phyloP scores from a whole-genome alignment of 345 rosid species.

The Carallia brachiata region DNA sequence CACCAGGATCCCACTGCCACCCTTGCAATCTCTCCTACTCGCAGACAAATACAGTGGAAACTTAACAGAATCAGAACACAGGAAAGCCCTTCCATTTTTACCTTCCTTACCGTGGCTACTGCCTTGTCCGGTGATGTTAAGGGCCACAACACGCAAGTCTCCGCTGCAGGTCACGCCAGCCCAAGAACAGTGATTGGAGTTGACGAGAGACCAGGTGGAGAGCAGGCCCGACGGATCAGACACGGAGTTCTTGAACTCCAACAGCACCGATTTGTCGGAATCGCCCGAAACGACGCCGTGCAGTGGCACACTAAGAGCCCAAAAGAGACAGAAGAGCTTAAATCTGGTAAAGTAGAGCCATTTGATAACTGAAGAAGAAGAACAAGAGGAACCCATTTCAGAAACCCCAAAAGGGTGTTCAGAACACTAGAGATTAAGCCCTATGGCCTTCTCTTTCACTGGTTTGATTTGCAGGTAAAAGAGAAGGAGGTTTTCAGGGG shows the following conservation, averaged over 20 bases:
- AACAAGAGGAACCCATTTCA: conserved; percentile 45
- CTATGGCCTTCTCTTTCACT: conserved; percentile 11
- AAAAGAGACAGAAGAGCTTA: conserved; percentile 33
- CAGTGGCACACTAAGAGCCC: conserved; percentile 17
- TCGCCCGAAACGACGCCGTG: conserved; percentile 29
- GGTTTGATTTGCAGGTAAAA: conserved; percentile 8
- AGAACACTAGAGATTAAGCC: background rate
- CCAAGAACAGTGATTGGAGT: conserved; percentile 61
- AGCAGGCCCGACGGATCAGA: conserved; percentile 65
- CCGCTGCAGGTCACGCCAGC: conserved; percentile 64
- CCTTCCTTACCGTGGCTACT: conserved; percentile 33
- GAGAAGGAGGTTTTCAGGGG: background rate
- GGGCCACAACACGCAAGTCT: conserved; percentile 57
- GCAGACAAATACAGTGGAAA: conserved; percentile 74
- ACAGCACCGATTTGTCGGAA: conserved; percentile 62
- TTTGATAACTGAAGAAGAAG: conserved; percentile 43
- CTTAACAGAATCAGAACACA: conserved; percentile 53
- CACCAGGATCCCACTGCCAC: conserved; percentile 26
- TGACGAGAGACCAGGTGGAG: conserved; percentile 49
- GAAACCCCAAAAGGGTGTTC: conserved; percentile 31
- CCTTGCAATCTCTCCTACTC: conserved; percentile 54
- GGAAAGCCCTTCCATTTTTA: conserved; percentile 32
- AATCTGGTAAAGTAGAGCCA: conserved; percentile 38
- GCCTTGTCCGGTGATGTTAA: conserved; percentile 67
- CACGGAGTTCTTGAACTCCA: conserved; percentile 64